Conservation (phyloP, 2,329 filamentous ascomycete species). For the Aspergillus terreus region DNA sequence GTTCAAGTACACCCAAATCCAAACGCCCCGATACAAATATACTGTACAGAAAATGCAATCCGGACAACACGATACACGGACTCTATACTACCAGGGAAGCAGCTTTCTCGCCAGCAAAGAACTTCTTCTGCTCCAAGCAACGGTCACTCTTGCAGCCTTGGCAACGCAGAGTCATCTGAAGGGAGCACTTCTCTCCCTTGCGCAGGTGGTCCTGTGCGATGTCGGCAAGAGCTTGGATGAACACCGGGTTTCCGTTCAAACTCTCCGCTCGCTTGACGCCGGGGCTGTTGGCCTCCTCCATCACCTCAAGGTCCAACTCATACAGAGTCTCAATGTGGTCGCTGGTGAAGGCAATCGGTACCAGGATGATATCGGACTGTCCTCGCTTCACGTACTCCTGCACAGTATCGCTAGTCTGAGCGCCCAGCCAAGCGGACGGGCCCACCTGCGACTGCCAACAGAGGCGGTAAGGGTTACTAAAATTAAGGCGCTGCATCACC, state of each 20-base stretch:
- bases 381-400: conserved; percentile 86
- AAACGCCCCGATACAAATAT: not conserved
- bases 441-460: conserved; percentile 99
- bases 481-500: conserved; percentile 87
- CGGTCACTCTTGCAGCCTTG: conserved; percentile 88
- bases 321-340: conserved; percentile 98
- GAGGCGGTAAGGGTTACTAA: conserved; percentile 85
- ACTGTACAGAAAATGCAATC: not conserved
- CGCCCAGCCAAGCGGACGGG: conserved; percentile 89
- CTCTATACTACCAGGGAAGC: conserved; percentile 31
- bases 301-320: conserved; percentile 91
- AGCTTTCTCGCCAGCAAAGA: conserved; percentile 51
- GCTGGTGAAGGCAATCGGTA: conserved; percentile 97
- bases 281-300: conserved; percentile 70
- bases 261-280: conserved; percentile 90
- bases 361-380: conserved; percentile 83
- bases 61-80: not conserved
- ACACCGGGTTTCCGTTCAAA: conserved; percentile 83
- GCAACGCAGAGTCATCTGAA: conserved; percentile 86
- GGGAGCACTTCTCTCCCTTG: conserved; percentile 66
- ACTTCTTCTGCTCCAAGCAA: conserved; percentile 70
- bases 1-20: too few relatives aligned
- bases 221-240: conserved; percentile 85
- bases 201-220: conserved; percentile 77
- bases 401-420: conserved; percentile 86